phyloP scores from a whole-genome alignment of 1,139 yeast species.

The Cylindricascospora bacillispora region DNA sequence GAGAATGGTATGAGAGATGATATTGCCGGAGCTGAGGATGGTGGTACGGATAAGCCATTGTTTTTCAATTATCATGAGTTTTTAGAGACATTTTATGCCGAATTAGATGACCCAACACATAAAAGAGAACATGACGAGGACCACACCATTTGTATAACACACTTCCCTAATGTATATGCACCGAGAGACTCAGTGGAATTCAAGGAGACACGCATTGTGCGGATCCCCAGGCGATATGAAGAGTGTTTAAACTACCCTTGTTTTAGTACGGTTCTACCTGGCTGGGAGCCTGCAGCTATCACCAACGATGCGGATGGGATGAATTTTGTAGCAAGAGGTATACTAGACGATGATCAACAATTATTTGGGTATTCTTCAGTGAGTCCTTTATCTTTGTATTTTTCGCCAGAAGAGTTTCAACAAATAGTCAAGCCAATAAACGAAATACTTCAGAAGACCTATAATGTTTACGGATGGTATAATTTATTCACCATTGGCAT shows the following conservation, averaged over 20 bases:
- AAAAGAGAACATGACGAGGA: conserved; percentile 19
- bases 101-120: conserved; percentile 8
- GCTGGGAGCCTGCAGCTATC: conserved; percentile 55
- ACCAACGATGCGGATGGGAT: conserved; percentile 15
- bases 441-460: conserved; percentile 30
- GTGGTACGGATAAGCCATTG: conserved; percentile 17
- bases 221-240: conserved; percentile 45
- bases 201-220: conserved; percentile 40
- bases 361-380: conserved; percentile 40
- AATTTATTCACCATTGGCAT: conserved; percentile 33
- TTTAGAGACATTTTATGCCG: conserved; percentile 29
- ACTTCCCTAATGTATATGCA: conserved; percentile 48
- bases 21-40: too few relatives aligned
- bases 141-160: conserved; percentile 39
- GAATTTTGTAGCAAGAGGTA: conserved; percentile 30
- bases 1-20: background rate
- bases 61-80: conserved; percentile 63
- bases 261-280: conserved; percentile 48
- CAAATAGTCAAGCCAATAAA: conserved; percentile 38
- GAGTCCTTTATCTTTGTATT: conserved; percentile 39
- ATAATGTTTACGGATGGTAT: conserved; percentile 27
- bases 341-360: conserved; percentile 31
- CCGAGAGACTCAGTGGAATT: conserved; percentile 25
- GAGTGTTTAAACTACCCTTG: conserved; percentile 34
- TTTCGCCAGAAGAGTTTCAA: conserved; percentile 30